These are phyloP conservation scores for Cladophialophora chaetospira DNA, from an alignment of 2,329 filamentous ascomycete genomes.

Conservation along the genomic window DNA sequence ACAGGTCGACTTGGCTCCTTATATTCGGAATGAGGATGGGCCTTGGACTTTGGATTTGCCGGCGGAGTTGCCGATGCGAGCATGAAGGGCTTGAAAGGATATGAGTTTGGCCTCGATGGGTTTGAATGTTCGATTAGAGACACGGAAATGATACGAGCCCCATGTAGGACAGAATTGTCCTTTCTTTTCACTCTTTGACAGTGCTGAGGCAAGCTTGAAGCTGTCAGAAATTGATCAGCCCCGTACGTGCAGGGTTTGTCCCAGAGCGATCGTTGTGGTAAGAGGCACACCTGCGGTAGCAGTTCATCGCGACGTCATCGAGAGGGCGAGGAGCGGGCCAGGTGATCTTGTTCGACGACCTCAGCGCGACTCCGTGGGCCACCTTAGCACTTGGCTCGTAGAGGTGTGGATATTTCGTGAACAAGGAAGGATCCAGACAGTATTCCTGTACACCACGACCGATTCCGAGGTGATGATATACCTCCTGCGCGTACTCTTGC, in stretches of 20 bases:
- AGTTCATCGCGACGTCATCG: conserved; percentile 16
- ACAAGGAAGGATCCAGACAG: conserved; percentile 5
- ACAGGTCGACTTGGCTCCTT: conserved; percentile 21
- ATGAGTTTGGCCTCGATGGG: no score
- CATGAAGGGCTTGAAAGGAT: no score
- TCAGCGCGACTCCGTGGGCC: conserved; percentile 11
- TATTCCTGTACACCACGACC: conserved; percentile 6
- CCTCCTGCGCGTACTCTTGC: conserved; percentile 7
- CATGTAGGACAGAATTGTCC: no score
- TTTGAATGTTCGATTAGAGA: no score
- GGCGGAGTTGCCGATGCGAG: not conserved
- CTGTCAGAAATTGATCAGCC: not conserved
- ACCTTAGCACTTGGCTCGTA: conserved; percentile 15
- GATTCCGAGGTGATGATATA: conserved; percentile 15
- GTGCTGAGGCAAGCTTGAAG: not conserved
- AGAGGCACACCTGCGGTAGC: conserved; percentile 9
- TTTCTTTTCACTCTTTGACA: not conserved
- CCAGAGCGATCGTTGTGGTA: not conserved
- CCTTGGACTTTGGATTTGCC: conserved; percentile 19
- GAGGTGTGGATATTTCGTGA: conserved; percentile 22
- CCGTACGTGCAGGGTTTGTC: not conserved
- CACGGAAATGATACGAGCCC: no score
- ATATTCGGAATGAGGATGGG: conserved; percentile 19
- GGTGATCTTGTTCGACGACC: conserved; percentile 14
- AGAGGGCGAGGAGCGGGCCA: conserved; percentile 11